Evolutionary conservation across 129 eudicot species (phyloP).

Genomic region (Solidago caesia): DNA sequence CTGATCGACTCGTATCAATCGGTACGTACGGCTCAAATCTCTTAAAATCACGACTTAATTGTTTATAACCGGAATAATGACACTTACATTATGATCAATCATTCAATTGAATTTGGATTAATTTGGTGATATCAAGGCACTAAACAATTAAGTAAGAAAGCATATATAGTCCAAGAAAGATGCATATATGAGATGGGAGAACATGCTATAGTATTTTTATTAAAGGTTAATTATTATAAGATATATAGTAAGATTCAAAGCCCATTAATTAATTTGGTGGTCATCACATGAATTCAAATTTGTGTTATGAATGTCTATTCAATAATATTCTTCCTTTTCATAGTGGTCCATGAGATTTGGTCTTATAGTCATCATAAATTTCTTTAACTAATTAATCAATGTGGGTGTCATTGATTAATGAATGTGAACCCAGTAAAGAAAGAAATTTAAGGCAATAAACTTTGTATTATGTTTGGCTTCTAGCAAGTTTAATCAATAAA

Average conservation of each 20-base stretch:
- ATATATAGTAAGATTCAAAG: slow-evolving; percentile 2
- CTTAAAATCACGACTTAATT: neutral
- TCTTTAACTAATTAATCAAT: neutral
- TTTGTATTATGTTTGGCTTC: too few species aligned
- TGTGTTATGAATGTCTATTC: neutral
- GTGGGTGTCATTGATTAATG: neutral
- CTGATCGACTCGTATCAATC: too few species aligned
- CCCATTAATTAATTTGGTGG: slow-evolving; percentile 1
- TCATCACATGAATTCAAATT: slow-evolving; percentile 16
- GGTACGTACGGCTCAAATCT: neutral
- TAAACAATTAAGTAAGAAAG: slow-evolving; percentile 1
- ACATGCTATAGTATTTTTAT: neutral
- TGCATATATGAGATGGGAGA: neutral
- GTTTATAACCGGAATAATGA: neutral
- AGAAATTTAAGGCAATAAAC: too few species aligned
- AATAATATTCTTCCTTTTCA: neutral
- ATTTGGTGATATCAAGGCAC: neutral
- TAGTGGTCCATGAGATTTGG: slow-evolving; percentile 17
- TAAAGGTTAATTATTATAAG: neutral
- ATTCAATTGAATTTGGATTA: too few species aligned
- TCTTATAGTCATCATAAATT: neutral
- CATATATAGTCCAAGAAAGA: slow-evolving; percentile 8
- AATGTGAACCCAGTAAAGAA: neutral
- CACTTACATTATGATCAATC: too few species aligned
- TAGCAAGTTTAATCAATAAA: too few species aligned